Evolutionary conservation across 73 alveolate species (phyloP).

Genomic region (Paramecium primaurelia): DNA sequence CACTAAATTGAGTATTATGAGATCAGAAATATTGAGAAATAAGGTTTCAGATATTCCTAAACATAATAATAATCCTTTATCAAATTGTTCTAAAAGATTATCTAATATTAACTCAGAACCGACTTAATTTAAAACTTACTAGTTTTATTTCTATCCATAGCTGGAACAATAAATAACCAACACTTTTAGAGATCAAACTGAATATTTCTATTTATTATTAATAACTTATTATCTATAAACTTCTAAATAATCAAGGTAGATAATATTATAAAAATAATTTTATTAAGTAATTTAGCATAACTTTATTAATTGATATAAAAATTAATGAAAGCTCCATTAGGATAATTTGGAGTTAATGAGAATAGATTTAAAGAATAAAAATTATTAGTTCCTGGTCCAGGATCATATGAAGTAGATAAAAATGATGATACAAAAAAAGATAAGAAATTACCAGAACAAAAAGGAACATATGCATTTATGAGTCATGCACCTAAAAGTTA

Average conservation of each 20-base stretch:
- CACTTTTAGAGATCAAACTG: neutral
- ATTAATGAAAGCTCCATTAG: constrained; percentile 32
- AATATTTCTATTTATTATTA: neutral
- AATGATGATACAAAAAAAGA: neutral
- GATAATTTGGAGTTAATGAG: constrained; percentile 49
- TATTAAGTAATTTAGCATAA: no score
- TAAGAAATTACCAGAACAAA: neutral
- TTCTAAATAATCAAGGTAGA: neutral
- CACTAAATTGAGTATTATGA: neutral
- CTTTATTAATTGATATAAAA: neutral
- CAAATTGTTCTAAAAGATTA: neutral
- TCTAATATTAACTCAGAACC: neutral
- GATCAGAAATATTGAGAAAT: neutral
- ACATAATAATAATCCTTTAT: neutral
- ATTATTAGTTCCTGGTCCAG: constrained; percentile 50
- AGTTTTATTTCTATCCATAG: neutral
- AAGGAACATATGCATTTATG: neutral
- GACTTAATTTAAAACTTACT: neutral
- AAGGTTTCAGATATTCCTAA: neutral
- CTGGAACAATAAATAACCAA: neutral
- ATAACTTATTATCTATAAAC: neutral
- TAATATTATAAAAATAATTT: no score
- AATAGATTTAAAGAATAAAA: constrained; percentile 20
- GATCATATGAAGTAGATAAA: neutral
- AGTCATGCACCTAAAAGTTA: neutral